These are phyloP conservation scores for Hyaloscypha variabilis DNA, from an alignment of 495 filamentous ascomycete genomes.

Conservation along the genomic window DNA sequence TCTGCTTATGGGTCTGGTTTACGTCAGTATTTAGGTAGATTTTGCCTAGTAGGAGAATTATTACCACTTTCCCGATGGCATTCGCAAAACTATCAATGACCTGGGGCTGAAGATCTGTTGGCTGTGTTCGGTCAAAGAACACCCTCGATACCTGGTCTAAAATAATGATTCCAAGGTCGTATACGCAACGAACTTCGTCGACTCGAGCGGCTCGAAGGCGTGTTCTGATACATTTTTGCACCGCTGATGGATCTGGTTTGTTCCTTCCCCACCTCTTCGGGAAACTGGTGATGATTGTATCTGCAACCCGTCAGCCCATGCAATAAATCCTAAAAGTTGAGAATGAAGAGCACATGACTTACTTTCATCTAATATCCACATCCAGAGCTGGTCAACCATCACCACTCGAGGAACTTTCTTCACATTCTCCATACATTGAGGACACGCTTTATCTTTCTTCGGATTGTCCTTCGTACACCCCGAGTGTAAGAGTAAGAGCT, in stretches of 20 bases:
- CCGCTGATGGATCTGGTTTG: slow-evolving; percentile 64
- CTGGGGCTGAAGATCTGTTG: slow-evolving; percentile 61
- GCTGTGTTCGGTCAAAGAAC: slow-evolving; percentile 61
- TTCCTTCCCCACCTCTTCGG: slow-evolving; percentile 69
- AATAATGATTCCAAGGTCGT: slow-evolving; percentile 67
- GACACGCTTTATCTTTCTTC: slow-evolving; percentile 22
- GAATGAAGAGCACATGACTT: not conserved
- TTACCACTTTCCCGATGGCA: slow-evolving; percentile 55
- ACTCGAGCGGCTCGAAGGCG: slow-evolving; percentile 37
- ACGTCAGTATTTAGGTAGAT: not conserved
- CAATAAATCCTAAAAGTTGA: too few relatives aligned
- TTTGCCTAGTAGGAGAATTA: not conserved
- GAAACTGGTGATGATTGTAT: slow-evolving; percentile 69
- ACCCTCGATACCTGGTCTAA: slow-evolving; percentile 64
- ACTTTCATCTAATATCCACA: slow-evolving; percentile 67
- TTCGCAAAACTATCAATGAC: slow-evolving; percentile 71
- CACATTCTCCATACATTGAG: slow-evolving; percentile 37
- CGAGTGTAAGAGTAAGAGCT: not conserved
- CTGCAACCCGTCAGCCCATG: not conserved
- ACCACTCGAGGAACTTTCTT: slow-evolving; percentile 57
- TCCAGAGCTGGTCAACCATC: slow-evolving; percentile 79
- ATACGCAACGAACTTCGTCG: slow-evolving; percentile 65
- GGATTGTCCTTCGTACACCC: not conserved
- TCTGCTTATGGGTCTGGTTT: slow-evolving; percentile 35
- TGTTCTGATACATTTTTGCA: slow-evolving; percentile 58